A percentile compares a stretch with the other conserved stretches of the same genome.
Conservation (phyloP, 2,329 filamentous ascomycete genomes). For the Botrytis porri region DNA sequence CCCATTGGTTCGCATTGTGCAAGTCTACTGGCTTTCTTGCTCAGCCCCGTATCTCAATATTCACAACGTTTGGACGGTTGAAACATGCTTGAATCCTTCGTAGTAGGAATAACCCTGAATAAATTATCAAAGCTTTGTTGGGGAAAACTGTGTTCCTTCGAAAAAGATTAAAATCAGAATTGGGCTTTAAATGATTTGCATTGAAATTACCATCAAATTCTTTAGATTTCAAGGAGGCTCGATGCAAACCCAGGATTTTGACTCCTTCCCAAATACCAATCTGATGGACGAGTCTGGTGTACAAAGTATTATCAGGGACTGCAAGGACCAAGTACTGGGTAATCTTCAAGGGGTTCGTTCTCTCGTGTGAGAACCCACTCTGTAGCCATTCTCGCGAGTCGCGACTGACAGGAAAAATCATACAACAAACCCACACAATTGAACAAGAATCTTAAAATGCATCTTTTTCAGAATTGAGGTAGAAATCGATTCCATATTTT, state of each 20-base stretch:
- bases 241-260: not conserved
- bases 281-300: not conserved
- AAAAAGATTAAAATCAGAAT: too few species aligned
- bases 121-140: not conserved
- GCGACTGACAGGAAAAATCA: too few species aligned
- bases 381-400: too few species aligned
- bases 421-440: too few species aligned
- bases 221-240: too few species aligned
- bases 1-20: not conserved
- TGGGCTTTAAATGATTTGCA: not conserved
- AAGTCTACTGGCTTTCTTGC: not conserved
- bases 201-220: not conserved
- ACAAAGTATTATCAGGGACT: not conserved
- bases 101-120: not conserved
- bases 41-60: not conserved
- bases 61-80: not conserved
- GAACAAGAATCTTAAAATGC: too few species aligned
- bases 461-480: too few species aligned
- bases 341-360: not conserved
- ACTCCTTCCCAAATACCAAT: not conserved
- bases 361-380: too few species aligned
- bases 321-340: not conserved
- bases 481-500: too few species aligned
- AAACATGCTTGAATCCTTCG: not conserved
- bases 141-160: too few species aligned